Evolutionary conservation across 2,329 filamentous ascomycete genomes (phyloP).

Genomic region (Lecanicillium sp.): DNA sequence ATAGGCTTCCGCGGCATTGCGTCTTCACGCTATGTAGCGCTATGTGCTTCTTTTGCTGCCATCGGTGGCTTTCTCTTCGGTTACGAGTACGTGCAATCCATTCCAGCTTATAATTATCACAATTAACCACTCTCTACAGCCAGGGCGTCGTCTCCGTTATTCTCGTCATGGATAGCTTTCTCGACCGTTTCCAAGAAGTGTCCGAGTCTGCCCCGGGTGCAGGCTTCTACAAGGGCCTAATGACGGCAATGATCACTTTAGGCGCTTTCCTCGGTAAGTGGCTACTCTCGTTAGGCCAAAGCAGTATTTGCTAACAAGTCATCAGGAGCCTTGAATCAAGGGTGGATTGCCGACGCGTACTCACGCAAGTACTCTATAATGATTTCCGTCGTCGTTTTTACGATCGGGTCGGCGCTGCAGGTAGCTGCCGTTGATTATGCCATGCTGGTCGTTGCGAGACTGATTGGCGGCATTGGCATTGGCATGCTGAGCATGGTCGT

Average conservation of each 20-base stretch:
- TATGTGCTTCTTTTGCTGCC: neutral
- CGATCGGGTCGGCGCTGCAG: conserved; percentile 35
- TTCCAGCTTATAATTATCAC: too few relatives aligned
- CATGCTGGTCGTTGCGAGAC: conserved; percentile 31
- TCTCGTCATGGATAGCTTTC: conserved; percentile 27
- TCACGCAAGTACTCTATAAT: conserved; percentile 25
- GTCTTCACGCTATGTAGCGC: neutral
- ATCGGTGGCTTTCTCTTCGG: conserved; percentile 1
- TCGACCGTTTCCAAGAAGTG: conserved; percentile 23
- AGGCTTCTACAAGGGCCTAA: conserved; percentile 32
- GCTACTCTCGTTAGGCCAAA: neutral
- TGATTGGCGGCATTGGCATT: conserved; percentile 33
- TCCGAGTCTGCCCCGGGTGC: conserved; percentile 26
- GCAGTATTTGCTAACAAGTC: neutral
- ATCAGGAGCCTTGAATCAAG: conserved; percentile 34
- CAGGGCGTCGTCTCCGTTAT: conserved; percentile 33
- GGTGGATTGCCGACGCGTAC: conserved; percentile 25
- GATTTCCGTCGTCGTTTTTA: conserved; percentile 24
- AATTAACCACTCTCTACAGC: conserved; percentile 6
- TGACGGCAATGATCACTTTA: conserved; percentile 39
- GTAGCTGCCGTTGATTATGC: conserved; percentile 29
- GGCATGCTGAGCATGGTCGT: conserved; percentile 29
- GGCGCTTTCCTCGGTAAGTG: conserved; percentile 33
- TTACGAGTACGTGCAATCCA: neutral
- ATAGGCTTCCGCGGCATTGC: neutral